These are phyloP conservation scores for Pythium phragmitis DNA, from an alignment of 352 stramenopile species.

Conservation along the genomic window DNA sequence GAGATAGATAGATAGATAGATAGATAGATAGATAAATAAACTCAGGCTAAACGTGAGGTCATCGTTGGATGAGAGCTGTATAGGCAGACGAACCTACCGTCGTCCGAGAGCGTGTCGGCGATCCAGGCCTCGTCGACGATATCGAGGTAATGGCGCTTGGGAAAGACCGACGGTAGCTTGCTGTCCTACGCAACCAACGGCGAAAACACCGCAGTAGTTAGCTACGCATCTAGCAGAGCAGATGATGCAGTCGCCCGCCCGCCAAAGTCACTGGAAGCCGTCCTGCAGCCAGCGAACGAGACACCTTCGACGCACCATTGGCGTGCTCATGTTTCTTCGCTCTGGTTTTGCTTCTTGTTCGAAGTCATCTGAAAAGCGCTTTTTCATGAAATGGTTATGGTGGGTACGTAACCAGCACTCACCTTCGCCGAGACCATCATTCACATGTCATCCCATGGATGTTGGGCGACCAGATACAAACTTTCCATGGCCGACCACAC, in stretches of 20 bases:
- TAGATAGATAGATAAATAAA: not conserved
- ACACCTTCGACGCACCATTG: not conserved
- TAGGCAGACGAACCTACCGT: slow-evolving; percentile 35
- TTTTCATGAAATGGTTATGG: not conserved
- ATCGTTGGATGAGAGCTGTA: not conserved
- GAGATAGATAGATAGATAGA: not conserved
- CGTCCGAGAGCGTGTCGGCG: slow-evolving; percentile 72
- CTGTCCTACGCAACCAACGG: slow-evolving; percentile 41
- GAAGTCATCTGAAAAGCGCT: not conserved
- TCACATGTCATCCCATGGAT: not conserved
- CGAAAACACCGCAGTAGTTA: not conserved
- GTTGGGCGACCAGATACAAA: not conserved
- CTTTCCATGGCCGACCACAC: not conserved
- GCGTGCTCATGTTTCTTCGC: not conserved
- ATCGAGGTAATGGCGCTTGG: slow-evolving; percentile 68
- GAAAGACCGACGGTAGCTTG: slow-evolving; percentile 69
- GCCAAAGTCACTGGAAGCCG: not conserved
- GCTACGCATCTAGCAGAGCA: not conserved
- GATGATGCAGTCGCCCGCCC: not conserved
- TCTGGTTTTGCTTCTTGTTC: not conserved
- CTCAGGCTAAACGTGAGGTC: not conserved
- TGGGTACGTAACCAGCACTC: slow-evolving; percentile 10
- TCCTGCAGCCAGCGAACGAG: not conserved
- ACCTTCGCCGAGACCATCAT: slow-evolving; percentile 7
- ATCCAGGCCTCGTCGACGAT: slow-evolving; percentile 86